phyloP scores from a whole-genome alignment of 352 stramenopile species.

The Pythium chondricola region DNA sequence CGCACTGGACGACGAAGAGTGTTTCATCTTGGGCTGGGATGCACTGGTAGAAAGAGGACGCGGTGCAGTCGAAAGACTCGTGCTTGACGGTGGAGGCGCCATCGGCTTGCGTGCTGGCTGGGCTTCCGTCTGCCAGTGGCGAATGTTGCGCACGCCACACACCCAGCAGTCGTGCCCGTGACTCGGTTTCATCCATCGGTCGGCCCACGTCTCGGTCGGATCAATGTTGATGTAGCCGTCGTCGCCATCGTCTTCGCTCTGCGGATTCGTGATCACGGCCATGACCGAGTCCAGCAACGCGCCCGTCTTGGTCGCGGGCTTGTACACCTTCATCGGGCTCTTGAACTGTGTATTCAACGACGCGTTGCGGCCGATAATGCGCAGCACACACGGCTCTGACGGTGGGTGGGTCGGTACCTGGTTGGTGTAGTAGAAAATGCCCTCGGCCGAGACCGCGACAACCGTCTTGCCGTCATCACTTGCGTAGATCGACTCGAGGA shows the following conservation, averaged over 20 bases:
- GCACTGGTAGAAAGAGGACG: too few species aligned
- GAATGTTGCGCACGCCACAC: conserved; percentile 65
- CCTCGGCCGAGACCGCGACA: conserved; percentile 56
- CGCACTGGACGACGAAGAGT: neutral
- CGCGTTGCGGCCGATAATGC: conserved; percentile 64
- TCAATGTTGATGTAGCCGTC: conserved; percentile 74
- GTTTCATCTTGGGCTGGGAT: neutral
- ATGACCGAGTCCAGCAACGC: conserved; percentile 44
- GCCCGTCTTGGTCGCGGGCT: conserved; percentile 16
- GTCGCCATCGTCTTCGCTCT: conserved; percentile 35
- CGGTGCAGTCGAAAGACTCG: neutral
- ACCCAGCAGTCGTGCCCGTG: conserved; percentile 59
- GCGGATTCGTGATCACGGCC: conserved; percentile 62
- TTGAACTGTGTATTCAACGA: conserved; percentile 63
- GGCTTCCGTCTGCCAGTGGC: conserved; percentile 37
- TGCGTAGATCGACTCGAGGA: conserved; percentile 60
- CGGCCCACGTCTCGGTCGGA: conserved; percentile 51
- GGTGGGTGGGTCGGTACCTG: conserved; percentile 7
- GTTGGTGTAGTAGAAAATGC: conserved; percentile 75
- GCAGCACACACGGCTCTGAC: conserved; percentile 16
- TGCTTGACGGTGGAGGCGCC: neutral
- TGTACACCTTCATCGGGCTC: conserved; percentile 69
- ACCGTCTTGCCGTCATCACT: conserved; percentile 57
- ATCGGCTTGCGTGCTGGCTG: conserved; percentile 6
- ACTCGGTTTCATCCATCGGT: conserved; percentile 67